phyloP scores from a whole-genome alignment of 2,329 filamentous ascomycete species.

The Phaeomoniella chlamydospora region DNA sequence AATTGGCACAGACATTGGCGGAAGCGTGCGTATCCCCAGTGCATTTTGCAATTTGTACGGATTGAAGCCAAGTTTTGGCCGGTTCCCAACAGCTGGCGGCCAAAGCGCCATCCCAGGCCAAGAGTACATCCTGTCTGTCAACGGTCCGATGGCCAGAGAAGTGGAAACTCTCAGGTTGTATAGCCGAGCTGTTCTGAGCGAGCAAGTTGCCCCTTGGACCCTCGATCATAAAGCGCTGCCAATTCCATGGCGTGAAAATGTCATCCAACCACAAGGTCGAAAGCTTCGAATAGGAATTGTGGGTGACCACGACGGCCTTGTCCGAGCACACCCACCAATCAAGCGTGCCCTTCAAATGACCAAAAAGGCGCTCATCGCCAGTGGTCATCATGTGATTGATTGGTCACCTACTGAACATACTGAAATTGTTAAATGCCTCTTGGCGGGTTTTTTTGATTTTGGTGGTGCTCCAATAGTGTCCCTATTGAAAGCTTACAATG shows the following conservation, averaged over 20 bases:
- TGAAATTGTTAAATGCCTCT: conserved; percentile 3
- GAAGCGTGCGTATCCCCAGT: conserved; percentile 22
- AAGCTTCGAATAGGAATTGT: background rate
- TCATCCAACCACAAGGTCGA: background rate
- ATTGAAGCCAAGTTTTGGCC: conserved; percentile 23
- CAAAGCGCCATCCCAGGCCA: conserved; percentile 9
- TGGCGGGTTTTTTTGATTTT: conserved; percentile 12
- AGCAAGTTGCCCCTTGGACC: background rate
- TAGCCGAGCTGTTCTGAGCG: background rate
- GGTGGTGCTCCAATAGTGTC: conserved; percentile 13
- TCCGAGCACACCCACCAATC: conserved; percentile 1
- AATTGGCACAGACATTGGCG: conserved; percentile 26
- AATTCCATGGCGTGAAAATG: conserved; percentile 1
- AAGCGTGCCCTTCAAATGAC: background rate
- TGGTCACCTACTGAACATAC: background rate
- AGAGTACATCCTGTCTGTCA: background rate
- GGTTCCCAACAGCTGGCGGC: conserved; percentile 15
- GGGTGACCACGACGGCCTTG: background rate
- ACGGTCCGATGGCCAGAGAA: background rate
- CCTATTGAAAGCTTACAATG: conserved; percentile 11
- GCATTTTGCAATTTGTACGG: conserved; percentile 23
- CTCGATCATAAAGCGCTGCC: background rate
- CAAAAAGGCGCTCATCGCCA: background rate
- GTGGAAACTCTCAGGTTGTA: background rate
- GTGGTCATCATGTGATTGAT: conserved; percentile 1